Conservation (phyloP, 2,329 filamentous ascomycete genomes). For the Truncatella angustata region DNA sequence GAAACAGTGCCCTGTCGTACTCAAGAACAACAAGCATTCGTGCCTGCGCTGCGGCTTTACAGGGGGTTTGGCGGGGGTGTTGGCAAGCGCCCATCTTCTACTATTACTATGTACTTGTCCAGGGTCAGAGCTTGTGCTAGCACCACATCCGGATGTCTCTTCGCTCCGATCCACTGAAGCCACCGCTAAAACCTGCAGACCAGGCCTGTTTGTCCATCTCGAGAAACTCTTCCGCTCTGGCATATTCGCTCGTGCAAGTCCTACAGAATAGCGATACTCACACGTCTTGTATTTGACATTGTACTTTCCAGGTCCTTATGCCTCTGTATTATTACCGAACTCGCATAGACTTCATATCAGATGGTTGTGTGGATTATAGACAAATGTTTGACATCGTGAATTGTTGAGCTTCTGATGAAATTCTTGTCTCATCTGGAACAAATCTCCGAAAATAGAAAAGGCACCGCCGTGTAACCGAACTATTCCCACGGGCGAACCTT, state of each 20-base stretch:
- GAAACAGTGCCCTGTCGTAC: conserved; percentile 7
- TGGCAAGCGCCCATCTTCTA: not conserved
- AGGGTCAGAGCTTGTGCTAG: not conserved
- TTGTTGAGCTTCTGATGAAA: not conserved
- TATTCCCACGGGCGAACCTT: conserved; percentile 1
- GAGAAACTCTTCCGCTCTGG: conserved; percentile 6
- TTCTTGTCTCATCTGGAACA: not conserved
- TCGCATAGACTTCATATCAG: conserved; percentile 3
- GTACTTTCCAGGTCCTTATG: not conserved
- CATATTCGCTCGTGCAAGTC: not conserved
- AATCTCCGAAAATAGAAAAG: conserved; percentile 1
- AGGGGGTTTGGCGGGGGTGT: not conserved
- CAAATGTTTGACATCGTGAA: not conserved
- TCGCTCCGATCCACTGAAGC: conserved; percentile 9
- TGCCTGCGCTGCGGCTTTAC: not conserved
- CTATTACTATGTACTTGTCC: not conserved
- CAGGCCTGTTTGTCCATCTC: conserved; percentile 9
- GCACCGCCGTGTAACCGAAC: conserved; percentile 4
- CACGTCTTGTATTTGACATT: not conserved
- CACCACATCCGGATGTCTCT: conserved; percentile 4
- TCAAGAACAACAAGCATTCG: conserved; percentile 7
- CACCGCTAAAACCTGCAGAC: conserved; percentile 7
- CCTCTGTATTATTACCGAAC: not conserved
- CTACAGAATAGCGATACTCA: not conserved
- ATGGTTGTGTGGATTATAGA: conserved; percentile 6